These are phyloP conservation scores for Calonectria fujianensis DNA, from an alignment of 2,329 filamentous ascomycete species.

Conservation along the genomic window DNA sequence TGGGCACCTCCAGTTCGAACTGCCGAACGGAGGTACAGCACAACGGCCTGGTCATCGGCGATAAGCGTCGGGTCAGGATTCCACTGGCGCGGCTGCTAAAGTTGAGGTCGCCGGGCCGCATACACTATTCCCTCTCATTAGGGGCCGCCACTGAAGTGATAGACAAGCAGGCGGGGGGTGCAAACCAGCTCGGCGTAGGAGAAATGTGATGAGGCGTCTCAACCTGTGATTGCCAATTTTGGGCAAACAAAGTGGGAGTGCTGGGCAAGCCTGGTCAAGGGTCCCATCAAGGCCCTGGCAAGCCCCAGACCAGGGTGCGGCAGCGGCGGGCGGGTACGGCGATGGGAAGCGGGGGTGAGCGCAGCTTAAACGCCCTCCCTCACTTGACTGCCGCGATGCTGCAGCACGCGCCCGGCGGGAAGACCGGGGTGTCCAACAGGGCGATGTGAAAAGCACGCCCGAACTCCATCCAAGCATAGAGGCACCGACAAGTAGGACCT, in stretches of 20 bases:
- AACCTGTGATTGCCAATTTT: constrained; percentile 48
- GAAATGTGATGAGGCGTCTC: constrained; percentile 46
- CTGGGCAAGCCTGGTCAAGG: constrained; percentile 30
- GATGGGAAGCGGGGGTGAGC: constrained; percentile 46
- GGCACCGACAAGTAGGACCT: constrained; percentile 14
- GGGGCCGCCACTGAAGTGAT: constrained; percentile 36
- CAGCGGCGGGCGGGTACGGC: constrained; percentile 39
- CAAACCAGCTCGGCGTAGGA: constrained; percentile 23
- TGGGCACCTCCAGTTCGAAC: constrained; percentile 35
- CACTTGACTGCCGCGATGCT: constrained; percentile 49
- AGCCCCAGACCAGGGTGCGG: constrained; percentile 32
- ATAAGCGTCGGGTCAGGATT: constrained; percentile 25
- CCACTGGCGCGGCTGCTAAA: constrained; percentile 11
- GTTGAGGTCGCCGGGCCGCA: constrained; percentile 23
- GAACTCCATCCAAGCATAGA: constrained; percentile 28
- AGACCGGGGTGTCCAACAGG: constrained; percentile 32
- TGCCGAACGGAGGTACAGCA: constrained; percentile 21
- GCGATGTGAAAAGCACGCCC: constrained; percentile 22
- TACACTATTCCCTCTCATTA: constrained; percentile 34
- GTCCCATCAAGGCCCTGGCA: constrained; percentile 30
- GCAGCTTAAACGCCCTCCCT: constrained; percentile 47
- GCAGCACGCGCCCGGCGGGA: constrained; percentile 44
- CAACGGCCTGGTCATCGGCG: constrained; percentile 28
- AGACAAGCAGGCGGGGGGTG: constrained; percentile 28
- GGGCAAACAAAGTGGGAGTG: constrained; percentile 49